These are phyloP conservation scores for Megacollybia marginata DNA, from an alignment of 768 basidiomycete species.

Conservation along the genomic window DNA sequence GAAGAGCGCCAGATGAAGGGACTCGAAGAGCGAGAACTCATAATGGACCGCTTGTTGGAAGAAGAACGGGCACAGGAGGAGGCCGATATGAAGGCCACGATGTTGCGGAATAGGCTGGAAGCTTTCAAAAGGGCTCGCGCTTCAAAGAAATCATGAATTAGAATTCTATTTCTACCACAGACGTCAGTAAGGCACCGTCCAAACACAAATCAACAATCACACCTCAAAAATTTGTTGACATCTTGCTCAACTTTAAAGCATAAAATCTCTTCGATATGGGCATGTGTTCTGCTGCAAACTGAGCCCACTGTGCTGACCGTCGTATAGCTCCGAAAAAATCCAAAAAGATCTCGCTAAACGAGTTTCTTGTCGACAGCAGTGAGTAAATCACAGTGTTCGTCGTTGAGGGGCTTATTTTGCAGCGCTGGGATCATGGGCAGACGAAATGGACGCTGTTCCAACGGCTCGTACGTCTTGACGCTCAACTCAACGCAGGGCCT, in stretches of 20 bases:
- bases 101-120: constrained; percentile 61
- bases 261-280: no score
- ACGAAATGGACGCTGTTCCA: constrained; percentile 93
- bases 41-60: constrained; percentile 79
- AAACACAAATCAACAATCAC: no score
- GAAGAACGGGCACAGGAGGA: constrained; percentile 87
- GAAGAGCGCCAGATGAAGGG: constrained; percentile 44
- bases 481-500: not conserved
- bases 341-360: constrained; percentile 89
- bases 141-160: constrained; percentile 8
- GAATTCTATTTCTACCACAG: no score
- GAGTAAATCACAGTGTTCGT: constrained; percentile 20
- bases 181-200: no score
- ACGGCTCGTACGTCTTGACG: constrained; percentile 71
- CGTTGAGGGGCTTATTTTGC: constrained; percentile 3
- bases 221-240: no score
- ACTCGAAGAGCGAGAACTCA: constrained; percentile 70
- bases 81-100: constrained; percentile 66
- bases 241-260: no score
- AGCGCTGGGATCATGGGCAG: constrained; percentile 96
- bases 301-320: not conserved
- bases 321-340: constrained; percentile 78
- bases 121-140: constrained; percentile 43
- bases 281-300: no score
- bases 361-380: constrained; percentile 87